Base-by-base conservation (phyloP, 2,329 filamentous ascomycete species). In the Pseudogymnoascus sp. region DNA sequence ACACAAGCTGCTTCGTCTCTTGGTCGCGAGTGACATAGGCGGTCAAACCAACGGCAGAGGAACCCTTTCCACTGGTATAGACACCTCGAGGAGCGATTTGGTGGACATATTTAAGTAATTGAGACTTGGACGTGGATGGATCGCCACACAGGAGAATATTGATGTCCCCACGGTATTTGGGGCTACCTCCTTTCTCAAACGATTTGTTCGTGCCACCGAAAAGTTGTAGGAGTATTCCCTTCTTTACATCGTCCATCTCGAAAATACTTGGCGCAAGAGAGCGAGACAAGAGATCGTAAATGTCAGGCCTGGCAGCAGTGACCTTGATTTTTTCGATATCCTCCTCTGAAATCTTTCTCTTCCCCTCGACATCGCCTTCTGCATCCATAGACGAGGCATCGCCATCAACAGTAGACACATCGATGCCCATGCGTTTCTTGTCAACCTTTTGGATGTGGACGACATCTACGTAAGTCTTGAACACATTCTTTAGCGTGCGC, bases 211-310 rank as follows among this genome's bases (percentile, higher is more conserved):
- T 96, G 63, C 95, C 95, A 38, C 95, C 93, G 73, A 99, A 99
- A 42, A 99, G 85, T 72, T 99, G 95, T 3, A 99, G 86, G 10
- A 99, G 81, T 66, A 99, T 97, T 10, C 95, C 95, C 78, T 99
- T 99, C 82, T 99, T 99, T 59, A 97, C 92, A 71, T 99, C 95
- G 69, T 99, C 95, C 87, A 96, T 90, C 76, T 99, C 95, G 78
- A 96, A 97, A 71, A 99, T 89, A 65, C 93, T 97, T 13, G 95
- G 95, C 1, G 95, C 95, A 29, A 99, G 80, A 1, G 93, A 97
- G 38, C 93, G 86, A 17, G 95, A 84, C 3, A 99, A 84, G 23
- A 99, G 83, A 21, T 99, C 93, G 75, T 99, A 99, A 62, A 99
- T 87, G 74, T 99, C 95, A 1, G 88, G 81, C 62, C 95, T 86